Evolutionary conservation across 1,284 basidiomycete genomes (phyloP).

Genomic region (Phellopilus nigrolimitatus): DNA sequence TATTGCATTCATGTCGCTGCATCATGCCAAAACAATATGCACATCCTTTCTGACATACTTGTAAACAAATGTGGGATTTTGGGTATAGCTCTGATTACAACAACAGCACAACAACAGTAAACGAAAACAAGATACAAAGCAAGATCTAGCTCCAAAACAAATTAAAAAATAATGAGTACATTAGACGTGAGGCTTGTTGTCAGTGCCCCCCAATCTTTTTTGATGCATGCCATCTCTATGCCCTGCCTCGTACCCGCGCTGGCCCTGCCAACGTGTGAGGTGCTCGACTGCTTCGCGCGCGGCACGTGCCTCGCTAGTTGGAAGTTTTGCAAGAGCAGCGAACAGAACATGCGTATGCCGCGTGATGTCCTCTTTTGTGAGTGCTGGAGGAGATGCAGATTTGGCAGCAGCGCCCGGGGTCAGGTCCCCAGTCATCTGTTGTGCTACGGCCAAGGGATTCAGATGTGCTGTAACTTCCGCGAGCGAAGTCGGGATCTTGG

Average conservation of each 20-base stretch:
- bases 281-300: constrained; percentile 1
- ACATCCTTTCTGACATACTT: constrained; percentile 10
- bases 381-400: neutral
- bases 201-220: no score
- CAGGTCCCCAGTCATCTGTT: neutral
- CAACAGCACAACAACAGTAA: no score
- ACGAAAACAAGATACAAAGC: no score
- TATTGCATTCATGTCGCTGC: constrained; percentile 31
- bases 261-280: constrained; percentile 1
- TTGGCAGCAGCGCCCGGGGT: neutral
- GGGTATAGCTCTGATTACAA: constrained; percentile 13
- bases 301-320: neutral
- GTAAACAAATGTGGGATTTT: constrained; percentile 21
- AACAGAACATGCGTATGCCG: neutral
- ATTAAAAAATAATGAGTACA: no score
- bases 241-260: constrained; percentile 4
- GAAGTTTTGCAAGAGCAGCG: neutral
- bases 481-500: neutral
- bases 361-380: neutral
- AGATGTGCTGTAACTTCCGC: no score
- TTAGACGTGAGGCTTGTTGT: no score
- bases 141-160: no score
- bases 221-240: neutral
- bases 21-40: constrained; percentile 45
- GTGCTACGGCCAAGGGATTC: no score